Conservation (phyloP, 225 moss, liverwort and hornwort genomes). For the Physcomitrellopsis africana region DNA sequence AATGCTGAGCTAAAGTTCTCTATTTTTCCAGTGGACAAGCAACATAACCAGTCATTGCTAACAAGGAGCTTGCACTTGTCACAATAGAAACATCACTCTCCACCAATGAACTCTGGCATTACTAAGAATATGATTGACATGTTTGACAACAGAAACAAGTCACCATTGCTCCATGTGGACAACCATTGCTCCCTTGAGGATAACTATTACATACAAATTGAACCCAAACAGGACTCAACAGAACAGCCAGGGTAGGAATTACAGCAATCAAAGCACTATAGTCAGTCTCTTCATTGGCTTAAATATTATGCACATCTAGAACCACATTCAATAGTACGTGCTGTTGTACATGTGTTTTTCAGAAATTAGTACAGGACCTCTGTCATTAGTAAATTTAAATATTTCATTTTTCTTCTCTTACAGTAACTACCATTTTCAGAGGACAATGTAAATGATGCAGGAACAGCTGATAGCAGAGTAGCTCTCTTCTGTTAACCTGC, state of each 20-base stretch:
- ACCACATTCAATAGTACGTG: constrained; percentile 30
- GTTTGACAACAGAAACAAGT: neutral
- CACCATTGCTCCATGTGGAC: neutral
- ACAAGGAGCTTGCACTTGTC: neutral
- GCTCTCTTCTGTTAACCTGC: constrained; percentile 32
- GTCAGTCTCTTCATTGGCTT: constrained; percentile 31
- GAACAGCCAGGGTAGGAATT: neutral
- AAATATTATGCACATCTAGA: constrained; percentile 35
- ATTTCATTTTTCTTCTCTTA: constrained; percentile 25
- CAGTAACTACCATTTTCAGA: constrained; percentile 4
- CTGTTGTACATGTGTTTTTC: constrained; percentile 38
- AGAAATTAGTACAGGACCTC: neutral
- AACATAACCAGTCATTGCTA: neutral
- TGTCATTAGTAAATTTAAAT: constrained; percentile 14
- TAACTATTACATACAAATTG: neutral
- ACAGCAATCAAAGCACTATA: constrained; percentile 24
- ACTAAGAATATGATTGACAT: neutral
- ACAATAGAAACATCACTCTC: neutral
- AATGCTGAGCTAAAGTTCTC: neutral
- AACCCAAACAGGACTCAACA: constrained; percentile 14
- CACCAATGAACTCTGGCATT: no score
- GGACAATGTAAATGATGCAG: constrained; percentile 17
- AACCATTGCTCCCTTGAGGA: neutral
- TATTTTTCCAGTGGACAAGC: neutral
- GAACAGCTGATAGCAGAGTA: neutral